Conservation (phyloP, 371 early-diverging fungal species). For the Mycotypha africana region DNA sequence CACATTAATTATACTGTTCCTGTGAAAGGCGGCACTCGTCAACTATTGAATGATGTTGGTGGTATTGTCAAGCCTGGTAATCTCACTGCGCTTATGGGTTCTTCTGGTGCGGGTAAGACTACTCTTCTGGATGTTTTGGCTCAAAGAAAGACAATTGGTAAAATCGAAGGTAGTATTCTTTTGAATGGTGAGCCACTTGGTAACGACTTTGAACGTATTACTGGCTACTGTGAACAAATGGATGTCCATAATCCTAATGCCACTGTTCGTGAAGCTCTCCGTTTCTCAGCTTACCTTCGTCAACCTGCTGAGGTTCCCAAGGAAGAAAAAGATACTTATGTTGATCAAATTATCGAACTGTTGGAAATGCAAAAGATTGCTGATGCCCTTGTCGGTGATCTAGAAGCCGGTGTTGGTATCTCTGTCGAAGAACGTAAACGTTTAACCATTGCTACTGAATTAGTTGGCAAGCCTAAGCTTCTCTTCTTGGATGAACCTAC, state of each 20-base stretch:
- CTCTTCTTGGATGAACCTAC: constrained; percentile 87
- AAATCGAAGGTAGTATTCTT: constrained; percentile 62
- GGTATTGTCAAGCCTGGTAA: constrained; percentile 54
- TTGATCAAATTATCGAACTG: constrained; percentile 61
- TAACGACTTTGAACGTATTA: constrained; percentile 64
- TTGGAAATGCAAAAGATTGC: constrained; percentile 58
- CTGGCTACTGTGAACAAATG: constrained; percentile 82
- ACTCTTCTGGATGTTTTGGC: constrained; percentile 83
- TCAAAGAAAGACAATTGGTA: constrained; percentile 74
- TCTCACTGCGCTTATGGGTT: constrained; percentile 80
- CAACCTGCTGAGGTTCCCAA: constrained; percentile 54
- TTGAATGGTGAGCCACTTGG: constrained; percentile 49
- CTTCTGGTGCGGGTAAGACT: constrained; percentile 87
- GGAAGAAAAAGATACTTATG: constrained; percentile 58
- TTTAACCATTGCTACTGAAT: constrained; percentile 63
- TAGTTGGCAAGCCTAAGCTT: constrained; percentile 70
- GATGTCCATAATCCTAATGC: constrained; percentile 68
- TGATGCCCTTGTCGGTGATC: constrained; percentile 53
- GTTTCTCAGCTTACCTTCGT: constrained; percentile 66
- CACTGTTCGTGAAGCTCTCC: constrained; percentile 64
- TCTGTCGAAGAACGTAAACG: constrained; percentile 63
- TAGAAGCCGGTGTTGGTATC: constrained; percentile 53
- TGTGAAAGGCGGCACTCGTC: constrained; percentile 45
- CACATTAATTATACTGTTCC: constrained; percentile 53
- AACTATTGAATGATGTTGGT: constrained; percentile 44